A percentile compares a stretch with the other conserved stretches of the same genome.
Conservation (phyloP, 495 filamentous ascomycete species). For the Choiromyces venosus region DNA sequence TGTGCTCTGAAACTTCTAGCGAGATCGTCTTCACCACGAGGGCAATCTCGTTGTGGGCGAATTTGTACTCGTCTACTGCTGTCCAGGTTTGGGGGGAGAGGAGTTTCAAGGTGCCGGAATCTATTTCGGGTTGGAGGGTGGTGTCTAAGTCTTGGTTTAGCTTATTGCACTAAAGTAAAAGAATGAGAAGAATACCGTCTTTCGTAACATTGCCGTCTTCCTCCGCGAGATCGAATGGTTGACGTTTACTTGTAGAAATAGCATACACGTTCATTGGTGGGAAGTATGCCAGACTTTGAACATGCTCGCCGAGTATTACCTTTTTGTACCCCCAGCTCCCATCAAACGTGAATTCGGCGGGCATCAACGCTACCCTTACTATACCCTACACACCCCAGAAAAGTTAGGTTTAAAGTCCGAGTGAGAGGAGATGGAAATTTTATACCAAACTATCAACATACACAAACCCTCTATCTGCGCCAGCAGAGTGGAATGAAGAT, state of each 20-base stretch:
- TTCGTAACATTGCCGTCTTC: slow-evolving; percentile 72
- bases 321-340: slow-evolving; percentile 65
- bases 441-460: slow-evolving; percentile 58
- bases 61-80: slow-evolving; percentile 64
- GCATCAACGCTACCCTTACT: slow-evolving; percentile 63
- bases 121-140: slow-evolving; percentile 60
- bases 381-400: slow-evolving; percentile 48
- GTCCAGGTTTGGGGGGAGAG: slow-evolving; percentile 68
- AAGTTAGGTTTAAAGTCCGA: slow-evolving; percentile 22
- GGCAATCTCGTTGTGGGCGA: slow-evolving; percentile 68
- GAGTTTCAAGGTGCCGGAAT: slow-evolving; percentile 65
- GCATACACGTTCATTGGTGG: slow-evolving; percentile 67
- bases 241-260: slow-evolving; percentile 59
- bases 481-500: slow-evolving; percentile 63
- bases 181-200: slow-evolving; percentile 46
- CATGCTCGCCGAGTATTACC: slow-evolving; percentile 61
- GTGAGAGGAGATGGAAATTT: neutral
- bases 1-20: slow-evolving; percentile 83
- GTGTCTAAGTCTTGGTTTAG: slow-evolving; percentile 42
- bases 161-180: neutral
- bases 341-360: slow-evolving; percentile 59
- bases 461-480: slow-evolving; percentile 73
- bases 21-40: slow-evolving; percentile 76
- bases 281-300: slow-evolving; percentile 72
- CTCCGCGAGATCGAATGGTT: slow-evolving; percentile 73